Conservation (phyloP, 2,329 filamentous ascomycete genomes). For the Aschersonia sp. region DNA sequence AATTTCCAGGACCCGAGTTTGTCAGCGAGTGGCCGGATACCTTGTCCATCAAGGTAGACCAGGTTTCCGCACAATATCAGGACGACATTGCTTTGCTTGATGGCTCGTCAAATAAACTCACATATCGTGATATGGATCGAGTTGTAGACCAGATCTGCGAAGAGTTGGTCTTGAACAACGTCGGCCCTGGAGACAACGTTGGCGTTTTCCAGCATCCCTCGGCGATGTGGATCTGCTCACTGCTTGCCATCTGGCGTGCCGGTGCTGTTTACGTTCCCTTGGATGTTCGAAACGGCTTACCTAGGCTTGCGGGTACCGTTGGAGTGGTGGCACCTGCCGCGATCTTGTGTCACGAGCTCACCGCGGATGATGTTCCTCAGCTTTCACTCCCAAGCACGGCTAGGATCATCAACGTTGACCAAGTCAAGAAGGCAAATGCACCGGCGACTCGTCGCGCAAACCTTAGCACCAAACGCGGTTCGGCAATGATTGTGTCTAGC, state of each 20-base stretch:
- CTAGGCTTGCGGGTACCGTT: neutral
- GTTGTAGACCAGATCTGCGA: neutral
- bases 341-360: neutral
- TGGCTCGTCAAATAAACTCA: neutral
- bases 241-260: slow-evolving; percentile 24
- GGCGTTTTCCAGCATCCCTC: slow-evolving; percentile 20
- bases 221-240: slow-evolving; percentile 16
- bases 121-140: neutral
- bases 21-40: neutral
- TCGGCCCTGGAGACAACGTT: neutral
- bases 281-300: slow-evolving; percentile 13
- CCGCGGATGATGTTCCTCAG: neutral
- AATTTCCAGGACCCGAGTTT: neutral
- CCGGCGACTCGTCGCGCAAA: neutral
- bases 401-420: neutral
- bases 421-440: neutral
- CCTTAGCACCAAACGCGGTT: neutral
- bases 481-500: slow-evolving; percentile 18
- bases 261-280: slow-evolving; percentile 26
- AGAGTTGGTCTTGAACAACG: neutral
- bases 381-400: neutral
- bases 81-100: neutral
- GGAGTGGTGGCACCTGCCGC: neutral
- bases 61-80: neutral
- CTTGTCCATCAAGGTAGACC: neutral